Evolutionary conservation across 768 basidiomycete species (phyloP), one percentile per base, ranked within the genome.

Genomic region (Tylopilus cervinicoccineus): DNA sequence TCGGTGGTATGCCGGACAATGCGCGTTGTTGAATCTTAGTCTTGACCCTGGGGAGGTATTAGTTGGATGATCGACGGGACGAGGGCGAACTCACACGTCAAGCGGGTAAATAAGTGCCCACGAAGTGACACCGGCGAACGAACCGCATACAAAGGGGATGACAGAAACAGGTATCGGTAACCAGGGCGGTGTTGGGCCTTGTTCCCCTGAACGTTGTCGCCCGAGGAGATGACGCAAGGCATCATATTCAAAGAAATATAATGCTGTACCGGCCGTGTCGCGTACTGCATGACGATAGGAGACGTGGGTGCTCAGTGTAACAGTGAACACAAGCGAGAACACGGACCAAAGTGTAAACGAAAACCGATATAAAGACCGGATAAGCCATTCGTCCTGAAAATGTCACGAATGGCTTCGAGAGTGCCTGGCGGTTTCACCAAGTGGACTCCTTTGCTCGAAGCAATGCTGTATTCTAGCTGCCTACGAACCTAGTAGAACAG

Each of bases 1-100:
- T 82, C 52, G 84, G 81, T 43, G 72, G 75, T 53, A 87, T 78
- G 38, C 90, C 88, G 6, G 92, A 86, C 43, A 97, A 72, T 22
- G 91, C 84, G 44, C 94, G 83, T 67, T 94, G 89, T 66, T 97
- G 94, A n/a, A 94, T 76, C 70, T 94, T 95, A 0, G 94, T 97
- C 77, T 95, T 92, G 38, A 93, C 88, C 36, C 88, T 90, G 54
- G 17, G 53, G 38, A 55, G 49, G 33, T 45, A 48, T 53, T 38
- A 38, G 36, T 14, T 36, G 14, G 0, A 20, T 23, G 22, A n/a
- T 28, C 12, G 20, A 31, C 17, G 9, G n/a, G 19, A 16, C 23
- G 20, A 38, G 44, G n/a, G 38, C 24, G 26, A 19, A 69, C 83
- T 68, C 71, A 88, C 88, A 95, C 93, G 64, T 95, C 93, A 44